Evolutionary conservation across 345 rosid genomes (phyloP), one percentile per base, ranked within the genome.

Genomic region (Diplotaxis tenuifolia): DNA sequence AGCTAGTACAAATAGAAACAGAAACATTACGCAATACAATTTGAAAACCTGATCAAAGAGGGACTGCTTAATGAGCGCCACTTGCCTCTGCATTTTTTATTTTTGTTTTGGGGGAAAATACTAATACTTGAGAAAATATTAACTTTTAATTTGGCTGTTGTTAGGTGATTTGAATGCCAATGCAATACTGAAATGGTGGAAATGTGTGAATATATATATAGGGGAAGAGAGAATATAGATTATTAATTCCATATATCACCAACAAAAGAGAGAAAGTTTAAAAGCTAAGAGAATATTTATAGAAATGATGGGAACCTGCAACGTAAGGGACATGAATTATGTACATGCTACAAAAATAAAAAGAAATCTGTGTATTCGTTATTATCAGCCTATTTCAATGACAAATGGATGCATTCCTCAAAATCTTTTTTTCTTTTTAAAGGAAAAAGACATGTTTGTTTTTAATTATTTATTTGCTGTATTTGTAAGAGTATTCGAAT

Each of bases 11-110:
- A 52, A 52, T 20, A 52, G 6, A 25, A 52, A 52, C 57, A 52
- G n/a, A 52, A 20, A 20, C 8, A 58, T 11, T 9, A 50, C 29
- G 42, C 36, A 42, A 72, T 0, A 52, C 15, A 61, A 3, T 25
- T 0, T 36, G 12, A 78, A 84, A 67, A 89, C 91, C 91, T 89
- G 89, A 79, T 89, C 91, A 76, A 86, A 86, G 77, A 89, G 86
- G 62, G 88, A 81, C 73, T 74, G 81, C 76, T 85, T 86, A 78
- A 70, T 58, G 80, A 20, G 18, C 72, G 82, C 81, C 29, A 85
- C 79, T 28, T 89, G 87, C 74, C 77, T 78, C 10, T 73, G 81
- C 81, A 78, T 78, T 38, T 52, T n/a, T 52, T 59, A 49, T 36
- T 20, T 8, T 52, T 18, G 7, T 5, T 20, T n/a, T 18, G 18